Conservation (phyloP, 176 grass and related monocot species). For the Triticum monococcum region DNA sequence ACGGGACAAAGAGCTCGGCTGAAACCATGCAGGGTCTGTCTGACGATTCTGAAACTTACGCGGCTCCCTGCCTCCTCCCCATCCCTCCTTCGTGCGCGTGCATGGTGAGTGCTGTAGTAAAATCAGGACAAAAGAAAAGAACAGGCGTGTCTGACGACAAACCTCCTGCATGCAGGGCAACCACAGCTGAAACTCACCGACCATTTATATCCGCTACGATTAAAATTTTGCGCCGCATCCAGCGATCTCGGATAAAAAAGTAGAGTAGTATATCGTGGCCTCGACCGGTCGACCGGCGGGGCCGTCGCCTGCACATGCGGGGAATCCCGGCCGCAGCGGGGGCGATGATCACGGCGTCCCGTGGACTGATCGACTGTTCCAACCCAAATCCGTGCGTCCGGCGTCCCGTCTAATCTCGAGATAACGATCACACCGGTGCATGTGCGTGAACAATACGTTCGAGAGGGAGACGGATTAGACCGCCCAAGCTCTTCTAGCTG, state of each 20-base stretch:
- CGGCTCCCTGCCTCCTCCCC: too few species aligned
- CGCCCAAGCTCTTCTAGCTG: too few species aligned
- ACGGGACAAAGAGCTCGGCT: too few species aligned
- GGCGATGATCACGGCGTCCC: background rate
- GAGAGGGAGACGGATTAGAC: too few species aligned
- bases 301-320: background rate
- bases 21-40: too few species aligned
- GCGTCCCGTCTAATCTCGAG: background rate
- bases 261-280: background rate
- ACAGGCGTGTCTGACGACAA: background rate
- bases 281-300: too few species aligned
- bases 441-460: background rate
- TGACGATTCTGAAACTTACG: too few species aligned
- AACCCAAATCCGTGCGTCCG: background rate
- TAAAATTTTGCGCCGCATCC: too few species aligned
- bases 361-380: background rate
- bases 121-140: background rate
- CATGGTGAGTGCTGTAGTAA: too few species aligned
- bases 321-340: background rate
- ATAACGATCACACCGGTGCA: background rate
- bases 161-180: background rate
- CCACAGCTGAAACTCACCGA: background rate
- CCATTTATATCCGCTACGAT: too few species aligned
- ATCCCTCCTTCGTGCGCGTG: too few species aligned
- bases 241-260: too few species aligned